Base-by-base conservation (phyloP, 1,284 basidiomycete species). In the Trichosporon sp. region DNA sequence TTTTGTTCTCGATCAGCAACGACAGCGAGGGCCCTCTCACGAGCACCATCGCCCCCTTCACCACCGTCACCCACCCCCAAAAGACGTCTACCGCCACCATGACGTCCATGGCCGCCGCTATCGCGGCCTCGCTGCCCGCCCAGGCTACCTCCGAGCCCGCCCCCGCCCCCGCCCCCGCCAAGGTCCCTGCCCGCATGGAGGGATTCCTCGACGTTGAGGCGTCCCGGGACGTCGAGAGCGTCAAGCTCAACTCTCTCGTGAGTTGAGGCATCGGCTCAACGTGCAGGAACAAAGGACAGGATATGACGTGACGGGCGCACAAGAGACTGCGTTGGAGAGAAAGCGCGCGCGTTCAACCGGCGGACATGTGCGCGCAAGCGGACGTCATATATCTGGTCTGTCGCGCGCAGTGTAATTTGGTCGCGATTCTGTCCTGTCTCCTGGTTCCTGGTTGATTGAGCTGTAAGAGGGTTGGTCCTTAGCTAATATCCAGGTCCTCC, bases 151-250 rank as follows among this genome's bases (percentile, higher is more conserved):
- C 54, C 86, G 88, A 37, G 87, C 86, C 87, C 68, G 88, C 89
- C 38, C 89, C 91, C 12, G 88, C 87, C 37, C 89, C 78, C 37
- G 69, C 76, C 1, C 68, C 86, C 88, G 77, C 78, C 59, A 79
- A 81, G 67, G 93, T 96, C 75, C 94, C 93, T 31, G 89, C 92
- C 10, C 92, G 92, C 74, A 93, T 94, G 91, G 89, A 92, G 68
- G 93, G 92, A 81, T 90, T 91, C 72, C 90, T 96, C 79, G 94
- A 96, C 84, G 91, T 94, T 75, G 71, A 96, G 85, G 93, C 90
- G 51, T 90, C 92, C 77, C 92, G 94, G 77, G 89, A 91, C 7
- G 84, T 96, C 70, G 89, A 88, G 69, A 86, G 82, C 71, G 91
- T 96, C 32, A 91, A 94, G 83, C 84, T 96, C 16, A 93, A 94